Evolutionary conservation across 768 basidiomycete genomes (phyloP).

Genomic region (Boletus fagicola): DNA sequence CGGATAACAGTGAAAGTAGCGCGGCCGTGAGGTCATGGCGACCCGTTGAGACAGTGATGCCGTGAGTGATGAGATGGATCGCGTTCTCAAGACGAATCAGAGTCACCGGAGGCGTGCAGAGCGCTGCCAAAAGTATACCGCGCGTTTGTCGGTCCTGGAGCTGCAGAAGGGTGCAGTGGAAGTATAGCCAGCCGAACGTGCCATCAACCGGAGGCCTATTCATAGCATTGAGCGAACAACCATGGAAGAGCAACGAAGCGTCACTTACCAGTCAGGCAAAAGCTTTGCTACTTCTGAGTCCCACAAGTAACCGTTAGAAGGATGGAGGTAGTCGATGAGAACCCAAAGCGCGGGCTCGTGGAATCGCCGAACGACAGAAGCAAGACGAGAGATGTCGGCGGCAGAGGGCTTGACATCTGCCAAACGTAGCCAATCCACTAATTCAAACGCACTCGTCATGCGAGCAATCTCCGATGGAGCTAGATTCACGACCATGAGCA

Average conservation of each 20-base stretch:
- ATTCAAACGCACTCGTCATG: slow-evolving; percentile 45
- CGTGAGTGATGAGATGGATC: slow-evolving; percentile 39
- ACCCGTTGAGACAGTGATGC: slow-evolving; percentile 24
- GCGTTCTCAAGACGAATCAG: slow-evolving; percentile 36
- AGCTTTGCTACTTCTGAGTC: slow-evolving; percentile 18
- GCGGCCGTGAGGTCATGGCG: slow-evolving; percentile 26
- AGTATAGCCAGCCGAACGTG: slow-evolving; percentile 47
- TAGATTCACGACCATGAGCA: slow-evolving; percentile 24
- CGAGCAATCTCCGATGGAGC: slow-evolving; percentile 38
- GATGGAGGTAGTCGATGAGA: slow-evolving; percentile 45
- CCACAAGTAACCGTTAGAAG: slow-evolving; percentile 45
- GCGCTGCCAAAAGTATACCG: slow-evolving; percentile 35
- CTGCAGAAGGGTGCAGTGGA: slow-evolving; percentile 29
- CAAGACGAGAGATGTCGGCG: slow-evolving; percentile 42
- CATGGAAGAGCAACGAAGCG: not conserved
- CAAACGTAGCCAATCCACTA: slow-evolving; percentile 66
- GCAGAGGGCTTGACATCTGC: slow-evolving; percentile 34
- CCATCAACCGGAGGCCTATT: slow-evolving; percentile 14
- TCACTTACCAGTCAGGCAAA: slow-evolving; percentile 30
- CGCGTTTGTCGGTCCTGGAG: slow-evolving; percentile 26
- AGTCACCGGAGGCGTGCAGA: slow-evolving; percentile 29
- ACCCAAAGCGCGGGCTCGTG: slow-evolving; percentile 42
- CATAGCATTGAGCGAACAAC: not conserved
- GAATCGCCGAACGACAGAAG: slow-evolving; percentile 39
- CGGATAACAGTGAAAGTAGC: slow-evolving; percentile 40